Percentiles rank a stretch among this genome's conserved stretches.
Evolutionary conservation across 257 asterid genomes (phyloP).

Genomic region (Capsicum rhomboideum): DNA sequence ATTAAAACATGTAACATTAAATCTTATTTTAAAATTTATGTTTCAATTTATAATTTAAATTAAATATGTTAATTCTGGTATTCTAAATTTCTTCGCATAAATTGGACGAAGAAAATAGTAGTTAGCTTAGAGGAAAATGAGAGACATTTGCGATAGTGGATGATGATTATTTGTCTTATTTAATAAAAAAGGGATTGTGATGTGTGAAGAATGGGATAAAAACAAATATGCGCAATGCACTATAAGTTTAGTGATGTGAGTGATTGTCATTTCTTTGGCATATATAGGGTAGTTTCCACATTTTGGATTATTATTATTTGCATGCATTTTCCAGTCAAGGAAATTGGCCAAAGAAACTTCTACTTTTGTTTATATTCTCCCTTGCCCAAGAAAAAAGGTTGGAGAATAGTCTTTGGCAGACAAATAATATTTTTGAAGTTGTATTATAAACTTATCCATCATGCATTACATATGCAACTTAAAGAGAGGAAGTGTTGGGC

Average conservation of each 20-base stretch:
- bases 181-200: not conserved
- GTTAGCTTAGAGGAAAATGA: not conserved
- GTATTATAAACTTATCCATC: not conserved
- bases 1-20: no score
- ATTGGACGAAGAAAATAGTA: not conserved
- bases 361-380: constrained; percentile 1
- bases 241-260: not conserved
- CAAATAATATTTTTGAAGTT: not conserved
- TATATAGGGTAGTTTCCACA: not conserved
- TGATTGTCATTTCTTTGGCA: not conserved
- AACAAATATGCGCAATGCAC: constrained; percentile 1
- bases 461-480: not conserved
- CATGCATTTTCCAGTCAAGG: constrained; percentile 18
- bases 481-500: not conserved
- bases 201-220: not conserved
- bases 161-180: not conserved
- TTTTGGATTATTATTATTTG: not conserved
- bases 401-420: not conserved
- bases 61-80: no score
- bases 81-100: no score
- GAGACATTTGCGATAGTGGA: not conserved
- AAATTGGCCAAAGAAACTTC: constrained; percentile 14
- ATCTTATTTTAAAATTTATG: no score
- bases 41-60: no score
- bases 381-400: not conserved